phyloP scores from a whole-genome alignment of 2,329 filamentous ascomycete genomes.

The Xylaria sp. region DNA sequence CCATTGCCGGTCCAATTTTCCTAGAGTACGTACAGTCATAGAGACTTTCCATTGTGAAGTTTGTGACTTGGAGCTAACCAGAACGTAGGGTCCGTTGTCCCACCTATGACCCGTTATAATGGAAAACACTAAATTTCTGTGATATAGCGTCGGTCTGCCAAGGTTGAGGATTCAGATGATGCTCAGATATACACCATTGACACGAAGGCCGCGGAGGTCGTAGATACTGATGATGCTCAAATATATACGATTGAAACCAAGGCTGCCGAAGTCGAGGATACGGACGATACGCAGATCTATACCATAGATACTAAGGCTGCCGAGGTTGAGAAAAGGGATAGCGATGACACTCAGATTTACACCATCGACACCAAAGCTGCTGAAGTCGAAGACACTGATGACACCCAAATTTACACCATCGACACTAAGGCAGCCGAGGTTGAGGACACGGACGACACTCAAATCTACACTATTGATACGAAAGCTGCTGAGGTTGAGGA shows the following conservation, averaged over 20 bases:
- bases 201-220: background rate
- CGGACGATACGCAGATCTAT: too few relatives aligned
- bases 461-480: background rate
- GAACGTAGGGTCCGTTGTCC: background rate
- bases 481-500: background rate
- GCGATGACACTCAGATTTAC: background rate
- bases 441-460: background rate
- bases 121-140: background rate
- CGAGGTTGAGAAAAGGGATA: background rate
- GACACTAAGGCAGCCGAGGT: background rate
- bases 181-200: background rate
- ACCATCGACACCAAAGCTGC: background rate
- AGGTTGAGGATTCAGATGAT: too few relatives aligned
- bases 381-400: background rate
- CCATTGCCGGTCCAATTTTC: background rate
- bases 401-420: background rate
- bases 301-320: background rate
- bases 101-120: too few relatives aligned
- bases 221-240: background rate
- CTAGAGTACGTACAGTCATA: background rate
- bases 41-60: background rate
- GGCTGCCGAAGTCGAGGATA: too few relatives aligned
- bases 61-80: background rate
- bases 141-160: background rate
- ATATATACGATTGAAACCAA: conserved; percentile 1